Percentiles rank a stretch among this genome's conserved stretches.
These are phyloP conservation scores for Larix kaempferi DNA, from an alignment of 75 land plant genomes.

Conservation along the genomic window DNA sequence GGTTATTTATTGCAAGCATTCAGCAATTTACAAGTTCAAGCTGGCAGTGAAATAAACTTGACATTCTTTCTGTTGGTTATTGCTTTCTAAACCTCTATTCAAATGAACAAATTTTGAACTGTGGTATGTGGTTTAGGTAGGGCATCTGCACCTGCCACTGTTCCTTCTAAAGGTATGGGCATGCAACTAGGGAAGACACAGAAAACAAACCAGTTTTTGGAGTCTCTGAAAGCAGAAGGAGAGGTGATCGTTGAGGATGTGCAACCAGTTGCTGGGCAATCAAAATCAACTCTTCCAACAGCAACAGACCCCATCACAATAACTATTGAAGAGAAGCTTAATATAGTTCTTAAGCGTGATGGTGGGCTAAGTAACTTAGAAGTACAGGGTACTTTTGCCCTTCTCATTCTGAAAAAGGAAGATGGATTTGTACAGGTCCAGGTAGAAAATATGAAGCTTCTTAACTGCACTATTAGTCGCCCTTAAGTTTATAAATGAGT, in stretches of 20 bases:
- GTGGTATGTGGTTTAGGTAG: conserved; percentile 40
- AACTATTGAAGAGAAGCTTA: conserved; percentile 84
- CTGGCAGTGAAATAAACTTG: background rate
- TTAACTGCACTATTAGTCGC: background rate
- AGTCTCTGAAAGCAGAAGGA: conserved; percentile 94
- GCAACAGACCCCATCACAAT: conserved; percentile 83
- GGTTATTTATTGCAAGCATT: conserved; percentile 34
- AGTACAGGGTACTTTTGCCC: conserved; percentile 80
- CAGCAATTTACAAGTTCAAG: background rate
- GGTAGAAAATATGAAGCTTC: conserved; percentile 33
- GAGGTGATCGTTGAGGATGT: conserved; percentile 93
- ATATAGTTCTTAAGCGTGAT: conserved; percentile 76
- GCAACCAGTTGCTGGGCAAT: conserved; percentile 39
- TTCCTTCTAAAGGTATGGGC: conserved; percentile 82
- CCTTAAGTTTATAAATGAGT: background rate
- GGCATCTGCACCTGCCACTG: conserved; percentile 60
- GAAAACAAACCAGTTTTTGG: conserved; percentile 81
- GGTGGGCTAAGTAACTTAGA: conserved; percentile 89
- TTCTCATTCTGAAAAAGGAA: conserved; percentile 84
- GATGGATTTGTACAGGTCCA: conserved; percentile 91
- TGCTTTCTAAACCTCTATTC: background rate
- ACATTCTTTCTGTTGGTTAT: background rate
- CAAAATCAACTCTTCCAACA: conserved; percentile 43
- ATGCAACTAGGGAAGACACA: conserved; percentile 89
- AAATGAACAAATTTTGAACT: background rate